Conservation (phyloP, 2,329 filamentous ascomycete genomes). For the Byssoonygena ceratinophila region DNA sequence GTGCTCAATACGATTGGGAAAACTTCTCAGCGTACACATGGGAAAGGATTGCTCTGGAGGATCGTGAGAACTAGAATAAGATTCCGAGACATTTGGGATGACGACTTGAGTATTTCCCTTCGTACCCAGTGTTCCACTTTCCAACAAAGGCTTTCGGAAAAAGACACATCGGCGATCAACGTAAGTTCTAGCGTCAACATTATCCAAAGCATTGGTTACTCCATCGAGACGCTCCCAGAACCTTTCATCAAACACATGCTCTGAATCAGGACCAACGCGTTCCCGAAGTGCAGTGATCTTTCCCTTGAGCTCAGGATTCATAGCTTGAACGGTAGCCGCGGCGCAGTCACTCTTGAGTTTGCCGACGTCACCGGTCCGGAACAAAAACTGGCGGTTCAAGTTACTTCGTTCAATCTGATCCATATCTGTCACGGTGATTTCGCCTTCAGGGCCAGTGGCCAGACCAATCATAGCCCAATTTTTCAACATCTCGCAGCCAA, state of each 20-base stretch:
- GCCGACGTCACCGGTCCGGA: slow-evolving; percentile 86
- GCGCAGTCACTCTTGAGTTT: slow-evolving; percentile 95
- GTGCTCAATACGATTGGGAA: slow-evolving; percentile 97
- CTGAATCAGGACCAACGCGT: slow-evolving; percentile 81
- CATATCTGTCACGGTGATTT: slow-evolving; percentile 91
- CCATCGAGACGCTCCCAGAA: slow-evolving; percentile 85
- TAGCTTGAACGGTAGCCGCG: slow-evolving; percentile 74
- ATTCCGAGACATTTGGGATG: slow-evolving; percentile 82
- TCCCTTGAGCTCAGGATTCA: slow-evolving; percentile 86
- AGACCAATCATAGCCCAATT: slow-evolving; percentile 99
- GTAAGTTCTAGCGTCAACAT: slow-evolving; percentile 92
- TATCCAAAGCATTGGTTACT: slow-evolving; percentile 94
- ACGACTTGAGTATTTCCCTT: slow-evolving; percentile 98
- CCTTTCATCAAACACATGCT: slow-evolving; percentile 83
- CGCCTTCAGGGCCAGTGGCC: slow-evolving; percentile 74
- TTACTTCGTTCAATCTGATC: slow-evolving; percentile 99
- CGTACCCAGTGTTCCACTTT: slow-evolving; percentile 89
- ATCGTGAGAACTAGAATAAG: slow-evolving; percentile 93
- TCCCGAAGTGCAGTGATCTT: slow-evolving; percentile 82
- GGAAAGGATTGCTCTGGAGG: slow-evolving; percentile 97
- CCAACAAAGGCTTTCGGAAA: slow-evolving; percentile 91
- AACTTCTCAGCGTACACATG: slow-evolving; percentile 94
- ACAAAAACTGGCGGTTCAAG: slow-evolving; percentile 91
- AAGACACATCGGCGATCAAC: slow-evolving; percentile 94
- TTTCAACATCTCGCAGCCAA: slow-evolving; percentile 98